Evolutionary conservation across 1,139 yeast genomes (phyloP).

Genomic region (Hansenula anomala): DNA sequence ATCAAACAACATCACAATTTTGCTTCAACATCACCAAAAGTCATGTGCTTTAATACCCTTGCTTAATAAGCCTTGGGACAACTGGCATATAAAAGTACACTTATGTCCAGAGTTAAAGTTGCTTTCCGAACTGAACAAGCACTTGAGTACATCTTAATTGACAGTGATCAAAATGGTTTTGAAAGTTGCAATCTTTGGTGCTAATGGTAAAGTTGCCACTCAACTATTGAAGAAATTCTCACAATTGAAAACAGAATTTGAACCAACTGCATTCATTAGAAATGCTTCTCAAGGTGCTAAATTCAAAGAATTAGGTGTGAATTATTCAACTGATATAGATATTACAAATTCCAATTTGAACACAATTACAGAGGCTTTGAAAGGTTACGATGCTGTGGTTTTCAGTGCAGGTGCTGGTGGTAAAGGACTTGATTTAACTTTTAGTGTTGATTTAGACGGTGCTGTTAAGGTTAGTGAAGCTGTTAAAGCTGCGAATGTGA

Average conservation of each 20-base stretch:
- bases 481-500: conserved; percentile 38
- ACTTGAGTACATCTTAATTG: neutral
- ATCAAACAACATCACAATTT: too few relatives aligned
- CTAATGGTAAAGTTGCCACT: conserved; percentile 55
- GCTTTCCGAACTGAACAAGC: too few relatives aligned
- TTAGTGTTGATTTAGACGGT: conserved; percentile 58
- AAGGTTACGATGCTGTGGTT: conserved; percentile 53
- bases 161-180: conserved; percentile 5
- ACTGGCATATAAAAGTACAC: too few relatives aligned
- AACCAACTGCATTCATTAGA: conserved; percentile 50
- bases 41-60: too few relatives aligned
- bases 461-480: conserved; percentile 59
- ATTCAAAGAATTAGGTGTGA: conserved; percentile 33
- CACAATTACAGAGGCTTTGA: conserved; percentile 34
- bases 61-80: too few relatives aligned
- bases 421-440: conserved; percentile 38
- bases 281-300: conserved; percentile 37
- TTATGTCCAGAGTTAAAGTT: too few relatives aligned
- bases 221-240: conserved; percentile 14
- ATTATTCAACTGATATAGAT: conserved; percentile 34
- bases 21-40: too few relatives aligned
- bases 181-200: conserved; percentile 50
- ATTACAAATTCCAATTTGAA: conserved; percentile 30
- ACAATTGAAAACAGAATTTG: conserved; percentile 23
- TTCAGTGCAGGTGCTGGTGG: conserved; percentile 67